These are phyloP conservation scores for Gossypium arboreum DNA, from an alignment of 345 rosid genomes.

Conservation along the genomic window DNA sequence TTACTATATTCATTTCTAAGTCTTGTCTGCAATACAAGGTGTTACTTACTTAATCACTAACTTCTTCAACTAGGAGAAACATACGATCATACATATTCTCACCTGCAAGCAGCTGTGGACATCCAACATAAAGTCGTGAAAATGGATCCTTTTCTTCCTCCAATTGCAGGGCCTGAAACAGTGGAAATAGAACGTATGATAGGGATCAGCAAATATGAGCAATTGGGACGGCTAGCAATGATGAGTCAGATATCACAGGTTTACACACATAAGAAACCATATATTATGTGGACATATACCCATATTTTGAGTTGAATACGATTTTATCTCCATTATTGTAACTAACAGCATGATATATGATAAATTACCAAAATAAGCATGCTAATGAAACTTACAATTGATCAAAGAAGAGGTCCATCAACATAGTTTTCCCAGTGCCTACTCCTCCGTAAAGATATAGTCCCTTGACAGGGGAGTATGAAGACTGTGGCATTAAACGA, in stretches of 20 bases:
- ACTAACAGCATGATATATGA: neutral
- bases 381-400: slow-evolving; percentile 58
- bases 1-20: neutral
- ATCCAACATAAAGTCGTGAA: slow-evolving; percentile 96
- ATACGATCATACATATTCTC: slow-evolving; percentile 22
- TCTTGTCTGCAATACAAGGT: neutral
- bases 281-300: neutral
- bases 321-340: neutral
- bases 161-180: slow-evolving; percentile 72
- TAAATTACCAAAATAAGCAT: neutral
- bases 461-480: slow-evolving; percentile 81
- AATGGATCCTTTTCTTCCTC: slow-evolving; percentile 97
- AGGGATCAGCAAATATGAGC: neutral
- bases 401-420: slow-evolving; percentile 89
- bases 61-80: neutral
- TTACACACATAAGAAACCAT: neutral
- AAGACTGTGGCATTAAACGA: slow-evolving; percentile 70
- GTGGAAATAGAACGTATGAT: slow-evolving; percentile 12
- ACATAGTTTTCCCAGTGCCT: slow-evolving; percentile 98
- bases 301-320: neutral
- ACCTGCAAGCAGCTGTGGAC: slow-evolving; percentile 94
- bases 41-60: neutral
- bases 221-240: slow-evolving; percentile 1
- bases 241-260: neutral
- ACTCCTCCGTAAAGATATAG: slow-evolving; percentile 94